These are phyloP conservation scores for Fusarium denticulatum DNA, from an alignment of 2,329 filamentous ascomycete species.

Conservation along the genomic window DNA sequence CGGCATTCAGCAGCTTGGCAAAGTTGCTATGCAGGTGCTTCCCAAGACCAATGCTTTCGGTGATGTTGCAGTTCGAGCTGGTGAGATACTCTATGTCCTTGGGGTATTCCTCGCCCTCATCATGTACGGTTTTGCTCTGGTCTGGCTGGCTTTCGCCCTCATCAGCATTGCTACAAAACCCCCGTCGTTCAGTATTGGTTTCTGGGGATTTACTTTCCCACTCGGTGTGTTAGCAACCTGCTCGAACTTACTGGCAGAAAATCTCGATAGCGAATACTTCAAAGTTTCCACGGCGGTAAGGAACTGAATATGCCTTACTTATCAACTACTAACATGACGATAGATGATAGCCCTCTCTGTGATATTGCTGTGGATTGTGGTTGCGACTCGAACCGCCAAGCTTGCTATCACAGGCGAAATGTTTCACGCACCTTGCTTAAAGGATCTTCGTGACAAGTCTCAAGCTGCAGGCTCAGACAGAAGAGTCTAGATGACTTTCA, in stretches of 20 bases:
- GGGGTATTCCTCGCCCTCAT: slow-evolving; percentile 59
- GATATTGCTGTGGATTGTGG: slow-evolving; percentile 55
- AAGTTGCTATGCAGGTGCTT: slow-evolving; percentile 55
- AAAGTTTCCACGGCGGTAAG: slow-evolving; percentile 51
- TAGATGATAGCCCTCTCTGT: slow-evolving; percentile 55
- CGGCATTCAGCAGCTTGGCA: slow-evolving; percentile 62
- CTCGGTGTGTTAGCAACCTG: slow-evolving; percentile 57
- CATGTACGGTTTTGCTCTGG: slow-evolving; percentile 57
- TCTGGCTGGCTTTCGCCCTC: slow-evolving; percentile 57
- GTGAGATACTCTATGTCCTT: slow-evolving; percentile 64
- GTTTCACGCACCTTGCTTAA: slow-evolving; percentile 57
- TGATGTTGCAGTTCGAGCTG: slow-evolving; percentile 50
- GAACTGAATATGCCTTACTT: background rate
- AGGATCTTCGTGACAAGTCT: slow-evolving; percentile 50
- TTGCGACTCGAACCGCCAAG: slow-evolving; percentile 52
- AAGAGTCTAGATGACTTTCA: slow-evolving; percentile 35
- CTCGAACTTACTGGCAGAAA: slow-evolving; percentile 51
- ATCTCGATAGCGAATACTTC: slow-evolving; percentile 57
- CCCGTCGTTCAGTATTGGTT: slow-evolving; percentile 59
- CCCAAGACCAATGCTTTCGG: slow-evolving; percentile 57
- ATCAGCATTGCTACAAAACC: slow-evolving; percentile 53
- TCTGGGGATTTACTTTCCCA: slow-evolving; percentile 60
- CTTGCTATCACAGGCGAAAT: slow-evolving; percentile 54
- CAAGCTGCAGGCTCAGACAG: slow-evolving; percentile 41
- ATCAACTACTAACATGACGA: slow-evolving; percentile 7